phyloP scores from a whole-genome alignment of 2,329 filamentous ascomycete species.

The Penicillium expansum region DNA sequence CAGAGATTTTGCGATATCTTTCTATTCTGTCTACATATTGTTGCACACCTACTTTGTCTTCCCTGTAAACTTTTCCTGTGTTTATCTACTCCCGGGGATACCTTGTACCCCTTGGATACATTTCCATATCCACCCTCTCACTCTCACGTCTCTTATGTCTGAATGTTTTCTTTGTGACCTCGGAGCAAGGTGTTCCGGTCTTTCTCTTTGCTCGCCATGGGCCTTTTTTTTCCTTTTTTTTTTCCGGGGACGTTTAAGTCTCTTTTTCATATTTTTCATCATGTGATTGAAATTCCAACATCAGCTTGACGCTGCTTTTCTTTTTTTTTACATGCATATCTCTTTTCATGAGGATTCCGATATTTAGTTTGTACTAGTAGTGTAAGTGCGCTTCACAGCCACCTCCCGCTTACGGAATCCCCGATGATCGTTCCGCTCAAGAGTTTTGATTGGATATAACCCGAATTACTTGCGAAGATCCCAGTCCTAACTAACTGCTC shows the following conservation, averaged over 20 bases:
- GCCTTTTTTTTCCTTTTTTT: background rate
- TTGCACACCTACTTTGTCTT: conserved; percentile 15
- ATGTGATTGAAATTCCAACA: conserved; percentile 9
- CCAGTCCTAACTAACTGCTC: background rate
- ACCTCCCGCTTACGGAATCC: no score
- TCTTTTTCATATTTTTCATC: background rate
- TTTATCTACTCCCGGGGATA: conserved; percentile 6
- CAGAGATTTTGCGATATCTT: conserved; percentile 4
- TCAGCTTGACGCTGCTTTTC: conserved; percentile 8
- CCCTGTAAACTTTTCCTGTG: conserved; percentile 18
- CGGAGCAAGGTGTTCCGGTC: conserved; percentile 22
- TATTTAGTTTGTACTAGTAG: background rate
- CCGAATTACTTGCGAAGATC: background rate
- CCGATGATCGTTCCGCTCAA: background rate
- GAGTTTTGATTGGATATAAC: background rate
- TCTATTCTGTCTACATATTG: conserved; percentile 16
- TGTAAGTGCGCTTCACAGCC: background rate
- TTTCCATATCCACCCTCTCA: conserved; percentile 18
- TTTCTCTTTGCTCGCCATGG: background rate
- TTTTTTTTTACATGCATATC: background rate
- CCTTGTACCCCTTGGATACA: conserved; percentile 16
- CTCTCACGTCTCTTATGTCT: conserved; percentile 28
- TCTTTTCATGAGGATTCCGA: background rate
- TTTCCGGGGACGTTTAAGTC: background rate
- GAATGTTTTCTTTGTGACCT: conserved; percentile 14